A percentile compares a stretch with the other conserved stretches of the same genome.
These are phyloP conservation scores for Stephania yunnanensis DNA, from an alignment of 164 flowering plant species.

Conservation along the genomic window DNA sequence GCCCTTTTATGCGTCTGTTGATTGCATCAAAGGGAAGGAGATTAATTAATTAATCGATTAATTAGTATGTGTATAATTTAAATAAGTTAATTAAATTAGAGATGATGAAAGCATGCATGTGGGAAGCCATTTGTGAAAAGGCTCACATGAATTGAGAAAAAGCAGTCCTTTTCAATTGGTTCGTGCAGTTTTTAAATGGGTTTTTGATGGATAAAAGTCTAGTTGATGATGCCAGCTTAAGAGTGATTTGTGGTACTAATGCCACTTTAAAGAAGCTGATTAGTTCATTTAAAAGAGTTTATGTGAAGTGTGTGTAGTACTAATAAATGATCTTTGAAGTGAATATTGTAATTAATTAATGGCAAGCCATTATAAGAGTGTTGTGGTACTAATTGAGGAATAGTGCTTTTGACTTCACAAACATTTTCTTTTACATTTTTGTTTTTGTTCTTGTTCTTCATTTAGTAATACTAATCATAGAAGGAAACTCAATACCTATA, in stretches of 20 bases:
- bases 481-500: neutral
- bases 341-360: too few species aligned
- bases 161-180: slow-evolving; percentile 5
- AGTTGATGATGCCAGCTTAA: slow-evolving; percentile 13
- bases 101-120: slow-evolving; percentile 30
- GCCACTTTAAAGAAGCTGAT: neutral
- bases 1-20: slow-evolving; percentile 19
- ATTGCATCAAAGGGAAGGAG: slow-evolving; percentile 15
- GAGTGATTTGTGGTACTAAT: slow-evolving; percentile 1
- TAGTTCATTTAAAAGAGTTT: neutral
- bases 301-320: neutral
- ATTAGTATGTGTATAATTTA: neutral
- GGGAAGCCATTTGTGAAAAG: slow-evolving; percentile 28
- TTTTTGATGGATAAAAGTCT: slow-evolving; percentile 8
- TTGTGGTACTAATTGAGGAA: slow-evolving; percentile 8
- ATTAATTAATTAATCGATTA: too few species aligned
- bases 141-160: slow-evolving; percentile 20
- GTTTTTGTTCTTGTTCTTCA: too few species aligned
- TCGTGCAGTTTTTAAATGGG: slow-evolving; percentile 12
- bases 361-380: neutral
- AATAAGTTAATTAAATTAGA: slow-evolving; percentile 9
- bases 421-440: too few species aligned
- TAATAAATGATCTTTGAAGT: too few species aligned
- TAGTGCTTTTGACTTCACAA: neutral
- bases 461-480: neutral